Evolutionary conservation across 1,139 yeast species (phyloP).

Genomic region (Saccharomycopsis phalli): DNA sequence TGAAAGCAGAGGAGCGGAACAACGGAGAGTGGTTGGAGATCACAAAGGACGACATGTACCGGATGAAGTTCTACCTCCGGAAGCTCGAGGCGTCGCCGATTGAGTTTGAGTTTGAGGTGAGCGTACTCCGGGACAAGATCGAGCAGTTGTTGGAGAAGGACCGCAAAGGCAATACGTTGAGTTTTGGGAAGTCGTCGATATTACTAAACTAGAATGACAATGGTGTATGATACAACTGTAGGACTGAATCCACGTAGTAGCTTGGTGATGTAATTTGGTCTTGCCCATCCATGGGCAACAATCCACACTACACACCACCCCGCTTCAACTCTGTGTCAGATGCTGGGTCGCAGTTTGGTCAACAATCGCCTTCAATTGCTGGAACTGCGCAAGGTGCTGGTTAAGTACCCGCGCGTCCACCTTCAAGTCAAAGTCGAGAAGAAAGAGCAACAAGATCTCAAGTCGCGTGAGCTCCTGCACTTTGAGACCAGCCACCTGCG

Average conservation of each 20-base stretch:
- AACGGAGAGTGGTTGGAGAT: slow-evolving; percentile 12
- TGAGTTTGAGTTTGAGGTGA: slow-evolving; percentile 11
- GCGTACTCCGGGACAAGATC: slow-evolving; percentile 18
- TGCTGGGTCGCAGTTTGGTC: no score
- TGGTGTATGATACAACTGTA: no score
- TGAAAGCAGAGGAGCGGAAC: slow-evolving; percentile 22
- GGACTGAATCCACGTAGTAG: no score
- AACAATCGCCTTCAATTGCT: no score
- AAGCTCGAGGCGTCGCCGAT: slow-evolving; percentile 34
- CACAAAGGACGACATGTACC: slow-evolving; percentile 24
- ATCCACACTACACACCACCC: no score
- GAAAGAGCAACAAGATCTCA: slow-evolving; percentile 39
- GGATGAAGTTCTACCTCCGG: slow-evolving; percentile 35
- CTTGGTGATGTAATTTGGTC: no score
- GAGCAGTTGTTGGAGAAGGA: slow-evolving; percentile 6
- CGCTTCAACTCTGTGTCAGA: no score
- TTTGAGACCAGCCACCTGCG: slow-evolving; percentile 45
- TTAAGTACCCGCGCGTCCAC: slow-evolving; percentile 10
- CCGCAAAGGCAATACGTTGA: slow-evolving; percentile 3
- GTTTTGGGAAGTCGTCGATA: slow-evolving; percentile 13
- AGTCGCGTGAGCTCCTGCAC: slow-evolving; percentile 35
- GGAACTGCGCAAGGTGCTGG: slow-evolving; percentile 7
- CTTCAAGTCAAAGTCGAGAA: slow-evolving; percentile 22
- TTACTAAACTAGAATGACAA: slow-evolving; percentile 9
- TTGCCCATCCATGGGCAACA: no score